phyloP scores from a whole-genome alignment of 192 early-diverging fungal species.

The Coemansia sp. region DNA sequence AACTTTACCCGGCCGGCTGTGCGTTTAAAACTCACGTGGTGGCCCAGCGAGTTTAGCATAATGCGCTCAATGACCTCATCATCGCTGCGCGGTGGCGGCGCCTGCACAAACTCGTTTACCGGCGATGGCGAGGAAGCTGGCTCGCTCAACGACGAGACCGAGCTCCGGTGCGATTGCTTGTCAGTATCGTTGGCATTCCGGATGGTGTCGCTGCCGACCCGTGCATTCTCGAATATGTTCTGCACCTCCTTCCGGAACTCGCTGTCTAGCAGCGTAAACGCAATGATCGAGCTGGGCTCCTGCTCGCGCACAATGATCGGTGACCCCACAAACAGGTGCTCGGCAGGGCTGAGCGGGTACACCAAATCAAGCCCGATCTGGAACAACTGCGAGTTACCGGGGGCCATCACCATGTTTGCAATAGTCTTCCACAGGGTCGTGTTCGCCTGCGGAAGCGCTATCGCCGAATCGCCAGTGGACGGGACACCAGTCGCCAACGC shows the following conservation, averaged over 20 bases:
- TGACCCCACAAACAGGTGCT: slow-evolving; percentile 86
- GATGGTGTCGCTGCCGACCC: slow-evolving; percentile 3
- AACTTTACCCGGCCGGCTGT: slow-evolving; percentile 72
- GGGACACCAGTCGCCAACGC: slow-evolving; percentile 6
- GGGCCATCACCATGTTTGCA: slow-evolving; percentile 32
- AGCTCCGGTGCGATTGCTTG: neutral
- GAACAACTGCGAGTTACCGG: slow-evolving; percentile 40
- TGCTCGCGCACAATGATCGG: slow-evolving; percentile 83
- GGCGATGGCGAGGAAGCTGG: slow-evolving; percentile 7
- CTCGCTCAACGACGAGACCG: neutral
- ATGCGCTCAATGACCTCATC: slow-evolving; percentile 29
- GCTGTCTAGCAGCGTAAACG: slow-evolving; percentile 71
- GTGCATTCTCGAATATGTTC: slow-evolving; percentile 28
- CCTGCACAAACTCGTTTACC: slow-evolving; percentile 24
- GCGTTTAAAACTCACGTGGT: slow-evolving; percentile 55
- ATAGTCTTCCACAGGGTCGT: slow-evolving; percentile 42
- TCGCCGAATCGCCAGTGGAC: neutral
- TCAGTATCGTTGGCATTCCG: slow-evolving; percentile 1
- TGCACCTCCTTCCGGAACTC: slow-evolving; percentile 39
- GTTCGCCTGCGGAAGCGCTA: slow-evolving; percentile 25
- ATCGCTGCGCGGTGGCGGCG: slow-evolving; percentile 1
- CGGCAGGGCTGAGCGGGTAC: slow-evolving; percentile 57
- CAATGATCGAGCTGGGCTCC: slow-evolving; percentile 91
- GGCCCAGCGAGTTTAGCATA: slow-evolving; percentile 30
- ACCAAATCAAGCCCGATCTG: slow-evolving; percentile 44